These are phyloP conservation scores for Xylaria nigripes DNA, from an alignment of 495 filamentous ascomycete genomes.

Conservation along the genomic window DNA sequence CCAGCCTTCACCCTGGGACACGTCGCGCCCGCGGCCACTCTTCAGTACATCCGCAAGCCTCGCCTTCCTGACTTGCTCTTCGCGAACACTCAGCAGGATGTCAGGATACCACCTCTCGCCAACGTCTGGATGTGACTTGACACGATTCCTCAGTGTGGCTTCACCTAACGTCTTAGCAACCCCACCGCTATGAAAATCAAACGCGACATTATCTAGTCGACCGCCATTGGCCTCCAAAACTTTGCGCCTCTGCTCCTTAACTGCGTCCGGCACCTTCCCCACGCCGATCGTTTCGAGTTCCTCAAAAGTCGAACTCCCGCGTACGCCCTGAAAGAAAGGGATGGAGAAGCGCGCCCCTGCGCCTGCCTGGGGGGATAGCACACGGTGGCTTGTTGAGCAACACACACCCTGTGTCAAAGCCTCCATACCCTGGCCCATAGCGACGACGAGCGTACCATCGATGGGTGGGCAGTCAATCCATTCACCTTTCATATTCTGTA, in stretches of 20 bases:
- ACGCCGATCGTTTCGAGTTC: constrained; percentile 50
- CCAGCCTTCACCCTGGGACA: too few relatives aligned
- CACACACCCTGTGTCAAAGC: constrained; percentile 86
- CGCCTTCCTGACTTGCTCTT: constrained; percentile 35
- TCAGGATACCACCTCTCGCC: constrained; percentile 80
- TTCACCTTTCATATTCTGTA: constrained; percentile 71
- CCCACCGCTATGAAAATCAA: constrained; percentile 61
- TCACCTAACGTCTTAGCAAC: constrained; percentile 63
- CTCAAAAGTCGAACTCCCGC: constrained; percentile 72
- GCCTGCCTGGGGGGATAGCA: constrained; percentile 56
- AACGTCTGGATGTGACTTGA: constrained; percentile 86
- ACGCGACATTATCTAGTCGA: constrained; percentile 62
- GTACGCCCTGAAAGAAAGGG: constrained; percentile 90
- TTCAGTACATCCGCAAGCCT: too few relatives aligned
- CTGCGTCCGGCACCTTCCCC: constrained; percentile 56
- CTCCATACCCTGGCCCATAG: constrained; percentile 88
- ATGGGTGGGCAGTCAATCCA: constrained; percentile 75
- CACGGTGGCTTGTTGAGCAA: constrained; percentile 77
- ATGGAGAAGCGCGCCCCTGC: constrained; percentile 70
- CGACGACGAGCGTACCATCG: constrained; percentile 64
- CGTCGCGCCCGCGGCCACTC: too few relatives aligned
- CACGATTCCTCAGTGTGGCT: constrained; percentile 76
- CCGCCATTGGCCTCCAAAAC: constrained; percentile 44
- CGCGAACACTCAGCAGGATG: constrained; percentile 44
- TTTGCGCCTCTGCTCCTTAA: constrained; percentile 48